Percentiles rank a stretch among this genome's conserved stretches.
Conservation (phyloP, 1,139 yeast species). For the Taphrina deformans region DNA sequence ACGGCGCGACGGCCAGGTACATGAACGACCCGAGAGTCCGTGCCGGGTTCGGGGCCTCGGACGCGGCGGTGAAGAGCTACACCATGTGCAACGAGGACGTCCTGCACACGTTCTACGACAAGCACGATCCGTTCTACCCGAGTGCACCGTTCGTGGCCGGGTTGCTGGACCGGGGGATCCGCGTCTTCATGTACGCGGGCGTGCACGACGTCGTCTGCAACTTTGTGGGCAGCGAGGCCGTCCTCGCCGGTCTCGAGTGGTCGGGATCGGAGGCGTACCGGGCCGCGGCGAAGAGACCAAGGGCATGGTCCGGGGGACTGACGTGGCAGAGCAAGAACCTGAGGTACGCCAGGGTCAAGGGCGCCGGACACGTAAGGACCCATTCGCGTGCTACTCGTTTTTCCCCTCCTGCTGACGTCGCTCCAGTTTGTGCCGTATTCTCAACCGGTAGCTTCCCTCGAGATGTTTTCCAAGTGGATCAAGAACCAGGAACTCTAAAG, state of each 20-base stretch:
- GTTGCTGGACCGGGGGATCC: slow-evolving; percentile 54
- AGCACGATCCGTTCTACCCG: slow-evolving; percentile 6
- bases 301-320: slow-evolving; percentile 45
- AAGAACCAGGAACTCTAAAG: not conserved
- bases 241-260: slow-evolving; percentile 73
- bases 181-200: slow-evolving; percentile 81
- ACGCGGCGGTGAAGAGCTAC: slow-evolving; percentile 63
- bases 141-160: slow-evolving; percentile 37
- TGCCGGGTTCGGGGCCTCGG: slow-evolving; percentile 79
- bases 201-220: slow-evolving; percentile 87
- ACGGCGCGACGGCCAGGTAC: slow-evolving; percentile 65
- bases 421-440: slow-evolving; percentile 63
- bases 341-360: slow-evolving; percentile 63
- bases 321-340: slow-evolving; percentile 50
- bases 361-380: slow-evolving; percentile 59
- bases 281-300: slow-evolving; percentile 47
- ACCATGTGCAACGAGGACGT: slow-evolving; percentile 86
- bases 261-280: slow-evolving; percentile 47
- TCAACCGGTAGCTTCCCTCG: slow-evolving; percentile 72
- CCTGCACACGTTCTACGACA: slow-evolving; percentile 48
- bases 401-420: not conserved
- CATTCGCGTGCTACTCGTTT: not conserved
- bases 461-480: slow-evolving; percentile 75
- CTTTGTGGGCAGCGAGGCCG: slow-evolving; percentile 82
- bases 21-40: slow-evolving; percentile 68